Conservation (phyloP, 108 stramenopile genomes). For the Conticribra guillardii region DNA sequence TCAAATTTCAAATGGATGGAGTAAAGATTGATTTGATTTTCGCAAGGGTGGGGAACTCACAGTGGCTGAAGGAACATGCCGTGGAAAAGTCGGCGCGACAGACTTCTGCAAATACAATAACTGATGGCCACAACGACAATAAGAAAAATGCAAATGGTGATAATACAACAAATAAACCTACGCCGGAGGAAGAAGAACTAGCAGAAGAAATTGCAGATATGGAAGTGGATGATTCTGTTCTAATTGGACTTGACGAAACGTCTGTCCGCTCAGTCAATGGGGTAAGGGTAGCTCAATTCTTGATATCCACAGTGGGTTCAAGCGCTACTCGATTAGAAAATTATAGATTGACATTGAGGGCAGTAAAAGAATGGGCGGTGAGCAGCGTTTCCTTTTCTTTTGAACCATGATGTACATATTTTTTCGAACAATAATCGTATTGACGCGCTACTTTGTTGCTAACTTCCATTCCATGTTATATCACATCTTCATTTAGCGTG, state of each 20-base stretch:
- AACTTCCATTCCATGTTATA: too few relatives aligned
- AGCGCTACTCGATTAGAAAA: conserved; percentile 23
- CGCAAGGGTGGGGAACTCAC: conserved; percentile 46
- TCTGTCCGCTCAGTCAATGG: conserved; percentile 92
- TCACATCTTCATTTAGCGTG: too few relatives aligned
- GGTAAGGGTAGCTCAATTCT: conserved; percentile 92
- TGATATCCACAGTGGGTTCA: conserved; percentile 29
- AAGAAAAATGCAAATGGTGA: neutral
- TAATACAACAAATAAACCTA: neutral
- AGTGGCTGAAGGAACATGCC: conserved; percentile 26
- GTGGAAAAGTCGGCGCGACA: neutral
- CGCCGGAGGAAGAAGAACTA: neutral
- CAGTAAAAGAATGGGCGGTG: conserved; percentile 90
- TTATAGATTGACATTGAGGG: conserved; percentile 77
- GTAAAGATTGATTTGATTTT: conserved; percentile 80
- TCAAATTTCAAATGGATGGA: conserved; percentile 70
- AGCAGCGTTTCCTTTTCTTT: neutral
- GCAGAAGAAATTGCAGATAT: conserved; percentile 54
- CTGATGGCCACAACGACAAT: too few relatives aligned
- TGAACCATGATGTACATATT: too few relatives aligned
- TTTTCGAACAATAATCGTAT: too few relatives aligned
- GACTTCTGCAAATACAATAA: too few relatives aligned
- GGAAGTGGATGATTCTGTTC: conserved; percentile 47
- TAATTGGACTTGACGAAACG: conserved; percentile 73
- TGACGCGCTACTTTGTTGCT: too few relatives aligned